Base-by-base conservation (phyloP, 257 asterid species). In the Rhazya stricta region DNA sequence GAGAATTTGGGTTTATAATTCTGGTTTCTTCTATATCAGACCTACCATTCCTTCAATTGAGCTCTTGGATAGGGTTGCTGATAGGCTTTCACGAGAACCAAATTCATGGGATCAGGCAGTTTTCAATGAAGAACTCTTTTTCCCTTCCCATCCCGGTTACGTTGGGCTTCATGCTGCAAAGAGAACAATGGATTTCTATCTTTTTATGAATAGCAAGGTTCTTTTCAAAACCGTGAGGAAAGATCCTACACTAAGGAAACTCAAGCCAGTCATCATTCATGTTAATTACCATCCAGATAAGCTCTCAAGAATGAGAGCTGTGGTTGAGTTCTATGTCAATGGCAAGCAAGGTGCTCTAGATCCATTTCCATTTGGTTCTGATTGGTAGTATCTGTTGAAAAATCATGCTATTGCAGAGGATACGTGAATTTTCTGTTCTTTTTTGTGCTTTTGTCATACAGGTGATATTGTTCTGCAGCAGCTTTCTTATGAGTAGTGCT, bases 1-100 rank as follows among this genome's bases (percentile, higher is more conserved):
- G 93, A 85, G 97, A 82, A 90, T 91, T 65, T 90, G 97, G 97
- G 97, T 91, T 63, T 91, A 81, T 77, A 91, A 90, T 74, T 90
- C 96, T 1, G 97, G 97, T 39, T 90, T 91, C 81, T 91, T 91
- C 85, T 91, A 85, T 72, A 87, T 91, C 25, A 79, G 97, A 83
- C 96, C 97, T 12, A 90, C 97, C 13, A 63, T 87, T 62, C 95
- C 96, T 66, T 84, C 93, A 10, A 90, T 91, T 32, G 97, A 91
- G 91, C 92, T 91, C 63, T 78, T 91, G 86, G 96, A 91, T 82
- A 88, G 97, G 1, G 88, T 90, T 21, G 93, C 93, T 50, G 84
- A 43, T 19, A 81, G 96, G 84, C 86, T 91, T 74, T 81, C 89
- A n/a, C 69, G 69, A 42, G 84, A 88, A 72, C 69, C 75, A 34